A percentile compares a stretch with the other conserved stretches of the same genome.
Evolutionary conservation across 352 stramenopile genomes (phyloP).

Genomic region (Elongisporangium undulatum): DNA sequence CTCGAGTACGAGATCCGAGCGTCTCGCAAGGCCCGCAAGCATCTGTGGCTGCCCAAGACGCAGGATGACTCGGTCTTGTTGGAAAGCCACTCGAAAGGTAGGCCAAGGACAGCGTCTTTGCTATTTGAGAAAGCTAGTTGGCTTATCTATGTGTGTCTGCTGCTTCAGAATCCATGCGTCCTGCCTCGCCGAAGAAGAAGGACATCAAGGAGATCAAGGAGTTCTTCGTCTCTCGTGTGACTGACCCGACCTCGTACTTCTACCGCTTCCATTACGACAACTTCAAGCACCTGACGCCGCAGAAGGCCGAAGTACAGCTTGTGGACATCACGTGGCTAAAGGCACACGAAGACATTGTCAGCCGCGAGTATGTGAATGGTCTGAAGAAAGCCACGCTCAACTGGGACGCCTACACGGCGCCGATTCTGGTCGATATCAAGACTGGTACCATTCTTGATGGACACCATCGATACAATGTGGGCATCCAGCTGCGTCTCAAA

Average conservation of each 20-base stretch:
- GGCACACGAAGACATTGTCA: constrained; percentile 82
- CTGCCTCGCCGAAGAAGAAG: constrained; percentile 1
- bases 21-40: constrained; percentile 60
- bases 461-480: constrained; percentile 82
- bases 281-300: constrained; percentile 47
- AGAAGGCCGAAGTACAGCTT: constrained; percentile 78
- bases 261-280: constrained; percentile 80
- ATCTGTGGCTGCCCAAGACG: constrained; percentile 69
- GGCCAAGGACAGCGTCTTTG: background rate
- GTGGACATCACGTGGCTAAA: constrained; percentile 83
- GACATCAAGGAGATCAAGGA: constrained; percentile 46
- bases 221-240: constrained; percentile 79
- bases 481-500: constrained; percentile 59
- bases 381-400: constrained; percentile 73
- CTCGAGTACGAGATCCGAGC: constrained; percentile 60
- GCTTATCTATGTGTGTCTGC: background rate
- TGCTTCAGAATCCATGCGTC: background rate
- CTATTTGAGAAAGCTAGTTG: background rate
- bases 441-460: constrained; percentile 80
- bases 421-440: constrained; percentile 74
- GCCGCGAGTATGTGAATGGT: constrained; percentile 66
- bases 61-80: constrained; percentile 75
- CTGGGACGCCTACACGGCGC: constrained; percentile 81
- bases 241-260: constrained; percentile 85
- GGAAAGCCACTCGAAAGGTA: constrained; percentile 15